Percentiles rank a stretch among this genome's conserved stretches.
phyloP scores from a whole-genome alignment of 345 rosid genomes.

The Microcos paniculata region DNA sequence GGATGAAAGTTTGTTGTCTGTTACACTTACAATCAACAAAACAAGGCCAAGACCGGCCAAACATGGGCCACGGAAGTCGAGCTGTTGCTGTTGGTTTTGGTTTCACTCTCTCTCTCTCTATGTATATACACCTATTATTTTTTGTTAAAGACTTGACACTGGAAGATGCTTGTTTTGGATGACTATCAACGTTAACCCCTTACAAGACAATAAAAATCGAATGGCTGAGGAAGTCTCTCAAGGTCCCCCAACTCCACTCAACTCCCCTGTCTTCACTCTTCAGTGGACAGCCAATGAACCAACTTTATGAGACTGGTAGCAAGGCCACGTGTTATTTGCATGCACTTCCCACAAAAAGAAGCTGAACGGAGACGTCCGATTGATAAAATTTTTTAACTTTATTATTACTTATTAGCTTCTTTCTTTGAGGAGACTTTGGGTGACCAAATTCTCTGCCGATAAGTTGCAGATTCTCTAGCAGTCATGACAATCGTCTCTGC shows the following conservation, averaged over 20 bases:
- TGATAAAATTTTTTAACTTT: no score
- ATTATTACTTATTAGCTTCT: no score
- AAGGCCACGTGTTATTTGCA: background rate
- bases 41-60: background rate
- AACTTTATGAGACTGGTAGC: no score
- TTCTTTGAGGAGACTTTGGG: background rate
- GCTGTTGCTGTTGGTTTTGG: background rate
- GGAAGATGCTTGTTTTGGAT: no score
- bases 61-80: background rate
- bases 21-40: no score
- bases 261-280: no score
- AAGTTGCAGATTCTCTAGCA: background rate
- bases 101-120: background rate
- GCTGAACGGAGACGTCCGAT: background rate
- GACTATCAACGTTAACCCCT: no score
- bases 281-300: no score
- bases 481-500: conserved; percentile 5
- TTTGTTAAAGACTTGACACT: no score
- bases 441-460: conserved; percentile 10
- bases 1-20: background rate
- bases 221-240: background rate
- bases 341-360: background rate
- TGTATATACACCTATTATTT: no score
- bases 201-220: background rate
- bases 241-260: no score